Conservation (phyloP, 148 eudicot genomes). For the Pouteria glomerata region DNA sequence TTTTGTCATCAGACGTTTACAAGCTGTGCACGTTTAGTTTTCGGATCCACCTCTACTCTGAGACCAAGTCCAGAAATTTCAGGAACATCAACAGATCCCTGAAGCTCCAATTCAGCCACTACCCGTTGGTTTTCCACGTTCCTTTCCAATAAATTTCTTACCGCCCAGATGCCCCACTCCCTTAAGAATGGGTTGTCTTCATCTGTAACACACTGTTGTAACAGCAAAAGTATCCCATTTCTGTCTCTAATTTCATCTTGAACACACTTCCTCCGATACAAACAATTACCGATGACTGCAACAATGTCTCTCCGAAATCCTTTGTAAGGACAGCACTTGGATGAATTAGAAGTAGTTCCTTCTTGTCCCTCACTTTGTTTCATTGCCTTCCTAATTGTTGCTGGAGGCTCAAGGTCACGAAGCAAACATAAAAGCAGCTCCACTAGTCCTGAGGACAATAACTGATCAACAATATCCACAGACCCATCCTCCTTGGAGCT, state of each 20-base stretch:
- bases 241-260: slow-evolving; percentile 73
- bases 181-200: slow-evolving; percentile 87
- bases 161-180: slow-evolving; percentile 85
- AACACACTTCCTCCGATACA: slow-evolving; percentile 48
- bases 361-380: slow-evolving; percentile 27
- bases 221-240: slow-evolving; percentile 52
- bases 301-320: slow-evolving; percentile 81
- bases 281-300: slow-evolving; percentile 72
- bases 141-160: slow-evolving; percentile 60
- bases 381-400: slow-evolving; percentile 57
- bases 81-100: slow-evolving; percentile 68
- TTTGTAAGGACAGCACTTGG: slow-evolving; percentile 64
- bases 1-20: slow-evolving; percentile 48
- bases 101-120: slow-evolving; percentile 74
- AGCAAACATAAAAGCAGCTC: slow-evolving; percentile 62
- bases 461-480: slow-evolving; percentile 28
- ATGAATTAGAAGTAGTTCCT: slow-evolving; percentile 16
- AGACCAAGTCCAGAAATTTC: slow-evolving; percentile 69
- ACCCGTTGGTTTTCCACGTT: slow-evolving; percentile 59
- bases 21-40: slow-evolving; percentile 63
- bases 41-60: slow-evolving; percentile 67
- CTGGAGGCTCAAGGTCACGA: slow-evolving; percentile 70
- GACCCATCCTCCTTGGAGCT: slow-evolving; percentile 12
- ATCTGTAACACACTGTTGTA: slow-evolving; percentile 81
- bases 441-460: slow-evolving; percentile 53